Percentiles rank a stretch among this genome's conserved stretches.
Evolutionary conservation across 2,329 filamentous ascomycete genomes (phyloP).

Genomic region (Alternaria burnsii): DNA sequence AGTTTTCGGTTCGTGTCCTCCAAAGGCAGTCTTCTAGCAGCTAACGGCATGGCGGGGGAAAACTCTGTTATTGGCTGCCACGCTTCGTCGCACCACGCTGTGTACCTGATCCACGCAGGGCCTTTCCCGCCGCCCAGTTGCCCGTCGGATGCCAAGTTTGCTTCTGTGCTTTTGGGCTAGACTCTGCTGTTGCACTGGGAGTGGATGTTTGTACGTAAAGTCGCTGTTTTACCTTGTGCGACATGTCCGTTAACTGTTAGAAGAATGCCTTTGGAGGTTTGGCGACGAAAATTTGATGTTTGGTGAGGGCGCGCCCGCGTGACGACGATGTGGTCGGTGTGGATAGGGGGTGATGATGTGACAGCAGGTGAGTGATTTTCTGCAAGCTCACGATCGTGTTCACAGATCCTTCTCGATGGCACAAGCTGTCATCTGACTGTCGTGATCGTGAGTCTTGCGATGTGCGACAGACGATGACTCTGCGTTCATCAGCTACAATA

Average conservation of each 20-base stretch:
- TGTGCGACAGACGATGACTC: background rate
- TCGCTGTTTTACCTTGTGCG: constrained; percentile 1
- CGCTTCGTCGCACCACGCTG: constrained; percentile 11
- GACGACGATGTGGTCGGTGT: constrained; percentile 10
- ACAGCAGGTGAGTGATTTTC: constrained; percentile 1
- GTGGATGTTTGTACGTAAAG: constrained; percentile 38
- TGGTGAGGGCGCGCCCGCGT: constrained; percentile 16
- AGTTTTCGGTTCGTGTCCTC: constrained; percentile 14
- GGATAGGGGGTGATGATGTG: constrained; percentile 7
- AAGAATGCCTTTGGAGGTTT: constrained; percentile 31
- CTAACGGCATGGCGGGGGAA: constrained; percentile 28
- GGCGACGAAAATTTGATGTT: constrained; percentile 18
- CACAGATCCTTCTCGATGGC: background rate
- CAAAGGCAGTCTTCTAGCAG: constrained; percentile 16
- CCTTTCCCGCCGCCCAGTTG: constrained; percentile 19
- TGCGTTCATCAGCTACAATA: background rate
- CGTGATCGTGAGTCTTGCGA: background rate
- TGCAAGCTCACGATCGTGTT: background rate
- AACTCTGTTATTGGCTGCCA: constrained; percentile 28
- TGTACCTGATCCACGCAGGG: constrained; percentile 4
- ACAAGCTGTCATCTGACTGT: background rate
- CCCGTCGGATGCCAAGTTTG: constrained; percentile 21
- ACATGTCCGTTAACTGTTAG: constrained; percentile 30
- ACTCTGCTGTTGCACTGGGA: constrained; percentile 19
- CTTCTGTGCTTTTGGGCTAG: constrained; percentile 16